These are phyloP conservation scores for Aspergillus japonicus DNA, from an alignment of 2,329 filamentous ascomycete species.

Conservation along the genomic window DNA sequence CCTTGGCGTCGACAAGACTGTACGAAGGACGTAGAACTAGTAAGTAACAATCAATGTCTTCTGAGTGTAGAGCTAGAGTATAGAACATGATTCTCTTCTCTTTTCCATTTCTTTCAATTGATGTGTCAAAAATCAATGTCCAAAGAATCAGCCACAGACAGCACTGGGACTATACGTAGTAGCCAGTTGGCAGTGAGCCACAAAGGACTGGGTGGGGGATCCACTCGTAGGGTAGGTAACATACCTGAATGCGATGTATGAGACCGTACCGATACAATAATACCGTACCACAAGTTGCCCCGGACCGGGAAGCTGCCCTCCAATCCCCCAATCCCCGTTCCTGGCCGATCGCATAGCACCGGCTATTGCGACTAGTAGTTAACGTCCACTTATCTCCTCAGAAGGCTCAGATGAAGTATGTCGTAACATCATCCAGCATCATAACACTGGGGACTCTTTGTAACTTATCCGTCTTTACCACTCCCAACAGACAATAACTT, in stretches of 20 bases:
- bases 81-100: background rate
- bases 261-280: constrained; percentile 8
- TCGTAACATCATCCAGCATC: background rate
- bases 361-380: constrained; percentile 10
- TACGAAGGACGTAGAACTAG: background rate
- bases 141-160: no score
- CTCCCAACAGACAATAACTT: background rate
- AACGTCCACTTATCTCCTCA: no score
- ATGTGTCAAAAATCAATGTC: no score
- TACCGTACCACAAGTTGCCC: constrained; percentile 4
- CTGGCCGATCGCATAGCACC: constrained; percentile 30
- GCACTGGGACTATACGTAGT: no score
- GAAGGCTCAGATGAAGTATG: background rate
- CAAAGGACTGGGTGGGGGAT: no score
- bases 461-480: background rate
- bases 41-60: background rate
- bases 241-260: constrained; percentile 2
- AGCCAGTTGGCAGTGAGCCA: no score
- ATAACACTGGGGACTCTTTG: background rate
- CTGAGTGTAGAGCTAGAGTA: no score
- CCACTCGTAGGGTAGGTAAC: no score
- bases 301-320: constrained; percentile 17
- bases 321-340: constrained; percentile 12
- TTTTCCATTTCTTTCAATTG: no score
- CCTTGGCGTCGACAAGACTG: background rate